A percentile compares a stretch with the other conserved stretches of the same genome.
phyloP scores from a whole-genome alignment of 257 asterid genomes.

The Sherardia arvensis region DNA sequence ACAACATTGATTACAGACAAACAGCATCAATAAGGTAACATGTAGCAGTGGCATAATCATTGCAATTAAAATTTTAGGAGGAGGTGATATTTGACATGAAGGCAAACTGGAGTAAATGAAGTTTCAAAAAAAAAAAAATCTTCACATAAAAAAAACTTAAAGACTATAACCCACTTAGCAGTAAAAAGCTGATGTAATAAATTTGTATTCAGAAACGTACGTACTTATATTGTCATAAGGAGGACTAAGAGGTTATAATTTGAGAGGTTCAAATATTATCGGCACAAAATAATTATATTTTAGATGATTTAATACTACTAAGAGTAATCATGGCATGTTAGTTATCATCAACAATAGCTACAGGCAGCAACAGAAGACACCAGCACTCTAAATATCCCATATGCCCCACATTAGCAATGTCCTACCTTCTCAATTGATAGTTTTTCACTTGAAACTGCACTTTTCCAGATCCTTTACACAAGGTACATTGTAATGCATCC shows the following conservation, averaged over 20 bases:
- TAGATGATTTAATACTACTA: not conserved
- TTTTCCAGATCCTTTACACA: constrained; percentile 91
- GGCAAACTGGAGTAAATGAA: not conserved
- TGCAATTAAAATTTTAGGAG: not conserved
- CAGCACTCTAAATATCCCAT: not conserved
- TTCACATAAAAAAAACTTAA: not conserved
- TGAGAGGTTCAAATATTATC: not conserved
- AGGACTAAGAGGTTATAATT: not conserved
- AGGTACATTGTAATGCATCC: constrained; percentile 90
- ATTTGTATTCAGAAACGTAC: not conserved
- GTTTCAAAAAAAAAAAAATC: not conserved
- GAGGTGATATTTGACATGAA: not conserved
- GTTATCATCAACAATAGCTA: not conserved
- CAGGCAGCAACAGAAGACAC: not conserved
- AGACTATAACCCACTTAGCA: not conserved
- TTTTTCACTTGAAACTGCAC: constrained; percentile 88
- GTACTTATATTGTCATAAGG: not conserved
- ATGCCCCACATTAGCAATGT: constrained; percentile 4
- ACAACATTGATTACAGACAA: constrained; percentile 3
- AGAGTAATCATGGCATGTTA: not conserved
- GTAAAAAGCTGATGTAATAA: not conserved
- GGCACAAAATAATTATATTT: not conserved
- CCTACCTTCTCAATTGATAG: constrained; percentile 71
- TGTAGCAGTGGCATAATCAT: not conserved
- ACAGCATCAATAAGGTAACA: constrained; percentile 1